Evolutionary conservation across 805 yeast genomes (phyloP), one percentile per base, ranked within the genome.

Genomic region (Candida schatavii): DNA sequence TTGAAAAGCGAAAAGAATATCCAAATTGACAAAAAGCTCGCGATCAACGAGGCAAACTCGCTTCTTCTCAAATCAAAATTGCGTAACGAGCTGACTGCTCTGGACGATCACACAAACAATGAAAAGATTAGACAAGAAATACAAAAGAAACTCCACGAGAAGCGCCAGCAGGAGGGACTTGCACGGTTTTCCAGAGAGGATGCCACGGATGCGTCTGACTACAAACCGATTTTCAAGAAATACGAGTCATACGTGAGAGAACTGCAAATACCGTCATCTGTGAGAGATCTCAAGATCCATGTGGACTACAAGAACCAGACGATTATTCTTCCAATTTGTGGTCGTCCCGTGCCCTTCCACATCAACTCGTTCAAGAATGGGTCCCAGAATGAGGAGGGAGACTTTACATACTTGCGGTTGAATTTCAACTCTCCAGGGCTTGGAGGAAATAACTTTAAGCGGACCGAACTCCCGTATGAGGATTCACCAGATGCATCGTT

Each of bases 301-400:
- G 89, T 93, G 44, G 99, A 91, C 61, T 74, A 80, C 60, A 88
- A 86, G 56, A 78, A 85, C 44, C 97, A 90, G 65, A 86, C 97
- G 1, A 85, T 91, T 42, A 79, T 91, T 46, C 69, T 91, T 45
- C 99, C 99, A 39, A 85, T 91, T 44, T 79, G 84, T 55, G 99
- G 99, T 48, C 77, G 98, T 56, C 97, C 98, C 1, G 98, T 93
- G 40, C 99, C 99, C 19, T 91, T 93, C 74, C 99, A 91, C 62
- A 89, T 91, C 57, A 88, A 88, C 61, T 74, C 97, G 3, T 90
- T 86, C 68, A 91, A 90, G 57, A 90, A 88, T 59, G 98, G 97
- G 38, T 85, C 96, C 9, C 90, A 89, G 57, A 88, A 84, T 49
- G 99, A 93, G 57, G 98, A 93, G 70, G 98, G 97, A 40, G 97